These are phyloP conservation scores for Macrocybe sp. DNA, from an alignment of 1,284 basidiomycete genomes.

Conservation along the genomic window DNA sequence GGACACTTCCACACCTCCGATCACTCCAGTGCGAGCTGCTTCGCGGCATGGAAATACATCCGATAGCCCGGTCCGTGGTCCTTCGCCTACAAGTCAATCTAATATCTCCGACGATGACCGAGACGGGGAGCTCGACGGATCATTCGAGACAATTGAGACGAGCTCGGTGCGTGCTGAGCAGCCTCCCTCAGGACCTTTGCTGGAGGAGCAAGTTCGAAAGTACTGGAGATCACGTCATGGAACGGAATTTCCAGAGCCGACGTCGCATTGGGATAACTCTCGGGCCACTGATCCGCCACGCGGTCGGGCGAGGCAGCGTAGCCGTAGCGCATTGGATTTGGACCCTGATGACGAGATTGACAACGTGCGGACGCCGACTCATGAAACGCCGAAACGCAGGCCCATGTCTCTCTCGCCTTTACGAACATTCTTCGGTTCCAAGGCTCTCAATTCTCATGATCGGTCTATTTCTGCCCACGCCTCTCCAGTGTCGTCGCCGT, in stretches of 20 bases:
- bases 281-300: too few species aligned
- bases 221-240: conserved; percentile 24
- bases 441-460: conserved; percentile 23
- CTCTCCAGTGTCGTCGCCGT: conserved; percentile 29
- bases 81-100: too few species aligned
- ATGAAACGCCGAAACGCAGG: conserved; percentile 24
- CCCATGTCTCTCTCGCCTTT: conserved; percentile 37
- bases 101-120: conserved; percentile 6
- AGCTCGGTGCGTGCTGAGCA: conserved; percentile 14
- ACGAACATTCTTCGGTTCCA: conserved; percentile 35
- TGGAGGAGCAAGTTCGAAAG: conserved; percentile 20
- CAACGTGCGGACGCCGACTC: conserved; percentile 8
- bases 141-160: conserved; percentile 31
- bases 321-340: conserved; percentile 8
- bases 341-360: conserved; percentile 17
- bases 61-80: too few species aligned
- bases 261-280: too few species aligned
- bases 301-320: too few species aligned
- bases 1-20: conserved; percentile 1
- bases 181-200: conserved; percentile 4
- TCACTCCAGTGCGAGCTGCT: too few species aligned
- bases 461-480: conserved; percentile 34
- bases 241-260: conserved; percentile 20
- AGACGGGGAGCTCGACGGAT: conserved; percentile 29
- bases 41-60: too few species aligned